Conservation (phyloP, 106 monocot species). For the Platanthera guangdongensis region DNA sequence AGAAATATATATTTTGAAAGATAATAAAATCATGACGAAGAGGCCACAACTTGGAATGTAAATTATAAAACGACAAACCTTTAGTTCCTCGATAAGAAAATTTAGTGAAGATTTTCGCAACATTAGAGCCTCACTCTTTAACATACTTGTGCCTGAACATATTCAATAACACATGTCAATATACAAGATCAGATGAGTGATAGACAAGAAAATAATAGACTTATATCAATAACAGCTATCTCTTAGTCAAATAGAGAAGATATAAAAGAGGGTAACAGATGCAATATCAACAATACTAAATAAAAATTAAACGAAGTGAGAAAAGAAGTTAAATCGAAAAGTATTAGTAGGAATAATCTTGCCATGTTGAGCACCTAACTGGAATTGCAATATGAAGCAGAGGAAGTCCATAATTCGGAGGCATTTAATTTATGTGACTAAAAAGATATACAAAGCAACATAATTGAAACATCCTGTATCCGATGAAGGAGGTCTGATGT, state of each 20-base stretch:
- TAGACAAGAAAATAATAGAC: background rate
- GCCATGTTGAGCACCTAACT: background rate
- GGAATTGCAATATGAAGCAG: background rate
- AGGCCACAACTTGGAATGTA: background rate
- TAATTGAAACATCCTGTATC: no score
- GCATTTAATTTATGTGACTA: background rate
- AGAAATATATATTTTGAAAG: no score
- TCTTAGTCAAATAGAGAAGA: background rate
- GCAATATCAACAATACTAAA: background rate
- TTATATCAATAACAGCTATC: background rate
- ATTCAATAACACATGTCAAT: background rate
- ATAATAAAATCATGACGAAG: background rate
- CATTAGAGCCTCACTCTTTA: slow-evolving; percentile 36
- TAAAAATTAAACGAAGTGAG: background rate
- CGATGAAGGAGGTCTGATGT: no score
- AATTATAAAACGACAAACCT: slow-evolving; percentile 26
- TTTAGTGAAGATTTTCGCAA: slow-evolving; percentile 43
- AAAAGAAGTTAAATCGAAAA: background rate
- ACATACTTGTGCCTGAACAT: slow-evolving; percentile 53
- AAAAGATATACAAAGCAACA: background rate
- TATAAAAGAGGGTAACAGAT: background rate
- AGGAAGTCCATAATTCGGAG: background rate
- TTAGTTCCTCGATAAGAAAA: slow-evolving; percentile 50
- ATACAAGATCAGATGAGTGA: background rate
- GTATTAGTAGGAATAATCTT: background rate